Conservation (phyloP, 257 asterid genomes). For the Cruciata laevipes region DNA sequence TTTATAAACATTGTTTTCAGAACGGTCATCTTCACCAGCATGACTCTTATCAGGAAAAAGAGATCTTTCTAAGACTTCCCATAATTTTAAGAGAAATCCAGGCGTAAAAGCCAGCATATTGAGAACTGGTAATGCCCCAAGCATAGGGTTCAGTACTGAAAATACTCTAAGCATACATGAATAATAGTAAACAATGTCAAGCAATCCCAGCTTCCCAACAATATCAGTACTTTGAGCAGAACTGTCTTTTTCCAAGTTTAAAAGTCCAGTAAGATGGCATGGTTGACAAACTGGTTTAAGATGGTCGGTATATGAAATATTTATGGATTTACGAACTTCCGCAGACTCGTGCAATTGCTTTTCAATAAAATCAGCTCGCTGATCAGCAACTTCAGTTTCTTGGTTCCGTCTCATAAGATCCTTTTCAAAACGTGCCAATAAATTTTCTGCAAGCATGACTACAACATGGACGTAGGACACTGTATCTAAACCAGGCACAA, state of each 20-base stretch:
- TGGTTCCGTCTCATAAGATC: constrained; percentile 33
- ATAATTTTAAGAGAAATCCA: constrained; percentile 68
- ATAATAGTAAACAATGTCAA: constrained; percentile 61
- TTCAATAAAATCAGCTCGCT: constrained; percentile 32
- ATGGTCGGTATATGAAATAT: constrained; percentile 59
- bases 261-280: constrained; percentile 72
- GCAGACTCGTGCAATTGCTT: constrained; percentile 26
- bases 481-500: constrained; percentile 49
- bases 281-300: constrained; percentile 69
- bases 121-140: constrained; percentile 79
- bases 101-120: constrained; percentile 93
- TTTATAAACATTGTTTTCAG: constrained; percentile 28
- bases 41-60: constrained; percentile 41
- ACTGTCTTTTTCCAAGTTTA: constrained; percentile 38
- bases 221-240: constrained; percentile 26
- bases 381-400: constrained; percentile 35
- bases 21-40: constrained; percentile 16
- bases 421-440: constrained; percentile 52
- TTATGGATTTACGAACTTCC: constrained; percentile 42
- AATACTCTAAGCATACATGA: constrained; percentile 75
- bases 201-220: constrained; percentile 39
- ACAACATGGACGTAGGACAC: constrained; percentile 56
- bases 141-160: constrained; percentile 56
- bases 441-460: constrained; percentile 51
- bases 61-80: constrained; percentile 61